Percentiles rank a stretch among this genome's conserved stretches.
These are phyloP conservation scores for Discostella pseudostelligera DNA, from an alignment of 108 stramenopile species.

Conservation along the genomic window DNA sequence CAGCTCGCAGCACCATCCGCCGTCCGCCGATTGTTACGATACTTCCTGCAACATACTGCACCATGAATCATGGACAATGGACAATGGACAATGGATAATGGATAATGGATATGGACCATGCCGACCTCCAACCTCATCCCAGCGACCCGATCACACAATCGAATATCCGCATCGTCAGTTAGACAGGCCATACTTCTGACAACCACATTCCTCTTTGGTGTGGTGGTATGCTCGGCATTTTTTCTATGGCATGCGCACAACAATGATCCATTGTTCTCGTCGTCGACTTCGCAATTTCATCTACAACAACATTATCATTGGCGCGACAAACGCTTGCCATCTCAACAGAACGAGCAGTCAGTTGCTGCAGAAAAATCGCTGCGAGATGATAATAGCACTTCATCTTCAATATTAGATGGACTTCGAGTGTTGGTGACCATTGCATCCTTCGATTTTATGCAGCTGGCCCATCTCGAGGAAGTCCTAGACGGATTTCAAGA, in stretches of 20 bases:
- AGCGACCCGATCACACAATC: background rate
- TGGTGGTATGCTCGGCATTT: constrained; percentile 29
- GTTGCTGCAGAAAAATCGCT: constrained; percentile 1
- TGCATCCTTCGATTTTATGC: constrained; percentile 80
- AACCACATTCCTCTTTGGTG: constrained; percentile 29
- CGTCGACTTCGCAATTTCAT: background rate
- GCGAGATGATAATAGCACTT: background rate
- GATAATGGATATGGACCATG: no score
- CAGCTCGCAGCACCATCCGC: no score
- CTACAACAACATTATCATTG: background rate
- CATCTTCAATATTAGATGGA: constrained; percentile 39
- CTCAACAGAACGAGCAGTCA: constrained; percentile 1
- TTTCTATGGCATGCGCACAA: constrained; percentile 32
- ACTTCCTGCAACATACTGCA: no score
- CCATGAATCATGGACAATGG: no score
- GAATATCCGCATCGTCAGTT: background rate
- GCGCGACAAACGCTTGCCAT: constrained; percentile 7
- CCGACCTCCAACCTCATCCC: background rate
- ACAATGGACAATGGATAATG: no score
- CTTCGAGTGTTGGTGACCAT: constrained; percentile 68
- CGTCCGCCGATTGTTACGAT: no score
- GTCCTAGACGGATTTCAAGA: constrained; percentile 78
- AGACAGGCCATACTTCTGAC: constrained; percentile 11
- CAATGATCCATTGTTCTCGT: constrained; percentile 23
- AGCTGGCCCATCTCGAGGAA: constrained; percentile 81